These are phyloP conservation scores for Rhodotorula mucilaginosa DNA, from an alignment of 1,284 basidiomycete species.

Conservation along the genomic window DNA sequence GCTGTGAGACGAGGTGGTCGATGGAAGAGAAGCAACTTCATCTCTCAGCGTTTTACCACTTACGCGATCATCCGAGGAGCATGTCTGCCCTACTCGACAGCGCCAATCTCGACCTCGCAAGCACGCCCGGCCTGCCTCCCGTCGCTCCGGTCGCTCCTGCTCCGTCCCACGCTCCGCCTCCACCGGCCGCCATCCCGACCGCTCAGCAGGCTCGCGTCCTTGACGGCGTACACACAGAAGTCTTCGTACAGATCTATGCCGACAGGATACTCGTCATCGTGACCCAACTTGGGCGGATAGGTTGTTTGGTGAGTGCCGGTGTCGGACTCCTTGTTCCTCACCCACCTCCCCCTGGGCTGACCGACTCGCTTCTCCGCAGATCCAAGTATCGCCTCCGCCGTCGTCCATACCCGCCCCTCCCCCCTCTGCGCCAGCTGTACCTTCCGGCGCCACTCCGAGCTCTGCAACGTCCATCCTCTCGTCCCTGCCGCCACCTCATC, in stretches of 20 bases:
- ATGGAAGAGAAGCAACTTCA: background rate
- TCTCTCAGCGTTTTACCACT: background rate
- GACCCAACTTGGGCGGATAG: conserved; percentile 83
- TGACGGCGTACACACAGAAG: conserved; percentile 64
- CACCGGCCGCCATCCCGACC: conserved; percentile 59
- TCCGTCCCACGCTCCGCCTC: conserved; percentile 62
- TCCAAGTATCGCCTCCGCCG: conserved; percentile 40
- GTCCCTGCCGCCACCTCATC: conserved; percentile 64
- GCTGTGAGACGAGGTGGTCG: background rate
- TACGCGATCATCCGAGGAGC: background rate
- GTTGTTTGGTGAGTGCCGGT: conserved; percentile 64
- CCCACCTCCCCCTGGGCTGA: too few relatives aligned
- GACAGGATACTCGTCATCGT: conserved; percentile 77
- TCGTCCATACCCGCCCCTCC: conserved; percentile 17
- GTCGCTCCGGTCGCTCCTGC: conserved; percentile 61
- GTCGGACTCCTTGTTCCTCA: background rate
- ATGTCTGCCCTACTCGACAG: conserved; percentile 32
- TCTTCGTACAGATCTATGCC: conserved; percentile 71
- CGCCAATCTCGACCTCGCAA: conserved; percentile 31
- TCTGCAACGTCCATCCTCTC: conserved; percentile 36
- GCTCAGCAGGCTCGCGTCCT: conserved; percentile 56
- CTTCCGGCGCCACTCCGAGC: background rate
- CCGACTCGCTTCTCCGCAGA: conserved; percentile 9
- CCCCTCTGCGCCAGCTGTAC: background rate
- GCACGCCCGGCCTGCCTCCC: conserved; percentile 51